Percentiles rank a stretch among this genome's conserved stretches.
phyloP scores from a whole-genome alignment of 192 early-diverging fungal species.

The Glomus cerebriforme region DNA sequence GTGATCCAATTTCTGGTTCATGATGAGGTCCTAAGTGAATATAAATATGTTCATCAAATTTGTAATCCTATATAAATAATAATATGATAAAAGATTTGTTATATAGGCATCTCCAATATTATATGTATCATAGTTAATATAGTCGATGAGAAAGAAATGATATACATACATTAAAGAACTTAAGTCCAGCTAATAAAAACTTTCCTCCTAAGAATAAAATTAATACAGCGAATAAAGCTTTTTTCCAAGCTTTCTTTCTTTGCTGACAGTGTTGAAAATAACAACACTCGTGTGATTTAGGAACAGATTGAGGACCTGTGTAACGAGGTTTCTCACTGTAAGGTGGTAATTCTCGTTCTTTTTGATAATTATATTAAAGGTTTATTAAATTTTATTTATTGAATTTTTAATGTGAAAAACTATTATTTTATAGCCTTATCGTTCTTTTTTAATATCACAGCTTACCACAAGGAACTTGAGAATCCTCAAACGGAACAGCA shows the following conservation, averaged over 20 bases:
- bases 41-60: not conserved
- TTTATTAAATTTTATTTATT: not conserved
- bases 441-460: no score
- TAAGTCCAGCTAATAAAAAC: not conserved
- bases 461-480: not conserved
- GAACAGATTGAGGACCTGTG: not conserved
- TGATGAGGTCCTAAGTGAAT: not conserved
- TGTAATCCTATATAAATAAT: not conserved
- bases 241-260: slow-evolving; percentile 9
- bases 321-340: not conserved
- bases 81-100: not conserved
- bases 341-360: slow-evolving; percentile 1
- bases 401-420: not conserved
- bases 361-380: not conserved
- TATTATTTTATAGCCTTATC: no score
- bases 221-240: not conserved
- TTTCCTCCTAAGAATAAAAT: not conserved
- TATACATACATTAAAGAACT: not conserved
- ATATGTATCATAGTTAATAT: not conserved
- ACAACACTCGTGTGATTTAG: not conserved
- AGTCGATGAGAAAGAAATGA: not conserved
- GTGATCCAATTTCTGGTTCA: not conserved
- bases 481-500: slow-evolving; percentile 10
- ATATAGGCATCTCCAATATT: no score
- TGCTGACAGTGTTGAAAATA: not conserved